These are phyloP conservation scores for Peronospora destructor DNA, from an alignment of 352 stramenopile species.

Conservation along the genomic window DNA sequence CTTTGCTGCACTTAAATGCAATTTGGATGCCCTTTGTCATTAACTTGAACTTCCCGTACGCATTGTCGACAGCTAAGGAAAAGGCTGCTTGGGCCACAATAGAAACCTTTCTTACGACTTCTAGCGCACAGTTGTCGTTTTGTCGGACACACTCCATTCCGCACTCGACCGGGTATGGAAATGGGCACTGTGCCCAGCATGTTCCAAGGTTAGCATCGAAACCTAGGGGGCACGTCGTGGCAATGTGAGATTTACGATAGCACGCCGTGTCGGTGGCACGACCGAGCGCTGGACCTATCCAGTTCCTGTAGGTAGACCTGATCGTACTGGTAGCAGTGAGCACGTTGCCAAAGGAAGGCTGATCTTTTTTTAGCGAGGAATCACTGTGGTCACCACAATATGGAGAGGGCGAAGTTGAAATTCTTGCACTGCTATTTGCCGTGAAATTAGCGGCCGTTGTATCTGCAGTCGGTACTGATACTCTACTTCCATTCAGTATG, in stretches of 20 bases:
- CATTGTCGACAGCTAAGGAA: conserved; percentile 10
- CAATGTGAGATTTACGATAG: conserved; percentile 31
- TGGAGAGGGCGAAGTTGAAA: too few relatives aligned
- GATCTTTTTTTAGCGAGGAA: too few relatives aligned
- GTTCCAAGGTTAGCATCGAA: conserved; percentile 15
- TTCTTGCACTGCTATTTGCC: too few relatives aligned
- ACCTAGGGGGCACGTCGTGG: conserved; percentile 16
- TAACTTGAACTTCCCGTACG: conserved; percentile 20
- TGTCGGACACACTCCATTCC: conserved; percentile 36
- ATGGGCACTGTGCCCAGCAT: conserved; percentile 35
- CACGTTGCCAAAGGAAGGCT: too few relatives aligned
- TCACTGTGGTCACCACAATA: too few relatives aligned
- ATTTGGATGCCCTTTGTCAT: conserved; percentile 26
- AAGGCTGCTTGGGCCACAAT: conserved; percentile 20
- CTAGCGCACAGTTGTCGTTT: conserved; percentile 32
- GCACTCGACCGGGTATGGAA: conserved; percentile 33
- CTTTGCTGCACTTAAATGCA: conserved; percentile 34
- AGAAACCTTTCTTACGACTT: conserved; percentile 29
- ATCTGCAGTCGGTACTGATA: too few relatives aligned
- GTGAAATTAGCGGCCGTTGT: too few relatives aligned
- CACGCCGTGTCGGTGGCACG: conserved; percentile 9
- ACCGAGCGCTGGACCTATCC: neutral
- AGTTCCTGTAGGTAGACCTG: neutral
- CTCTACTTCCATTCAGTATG: too few relatives aligned
- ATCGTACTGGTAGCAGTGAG: neutral